Conservation (phyloP, 768 basidiomycete species). For the Lactarius quietus region DNA sequence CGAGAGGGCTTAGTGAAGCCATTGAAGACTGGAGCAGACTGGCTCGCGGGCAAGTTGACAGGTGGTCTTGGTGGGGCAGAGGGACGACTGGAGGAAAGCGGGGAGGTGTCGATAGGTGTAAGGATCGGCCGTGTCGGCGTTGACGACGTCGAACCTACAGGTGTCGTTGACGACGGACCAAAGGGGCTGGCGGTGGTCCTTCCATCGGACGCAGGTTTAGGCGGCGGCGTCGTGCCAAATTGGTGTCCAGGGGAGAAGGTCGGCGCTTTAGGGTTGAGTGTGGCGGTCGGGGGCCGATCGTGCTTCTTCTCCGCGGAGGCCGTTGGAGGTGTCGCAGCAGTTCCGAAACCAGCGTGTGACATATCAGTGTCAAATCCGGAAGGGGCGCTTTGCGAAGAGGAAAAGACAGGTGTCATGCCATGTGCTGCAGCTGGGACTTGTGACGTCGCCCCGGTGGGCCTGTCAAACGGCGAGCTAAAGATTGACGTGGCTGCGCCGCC, state of each 20-base stretch:
- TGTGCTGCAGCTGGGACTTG: background rate
- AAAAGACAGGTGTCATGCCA: background rate
- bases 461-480: conserved; percentile 12
- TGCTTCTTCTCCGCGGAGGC: conserved; percentile 9
- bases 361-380: background rate
- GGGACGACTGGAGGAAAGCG: conserved; percentile 1
- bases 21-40: conserved; percentile 15
- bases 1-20: conserved; percentile 2
- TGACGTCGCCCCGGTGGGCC: background rate
- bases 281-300: background rate
- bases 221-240: conserved; percentile 22
- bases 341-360: background rate
- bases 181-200: background rate
- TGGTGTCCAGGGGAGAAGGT: conserved; percentile 24
- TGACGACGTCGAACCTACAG: conserved; percentile 8
- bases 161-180: background rate
- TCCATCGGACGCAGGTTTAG: conserved; percentile 19
- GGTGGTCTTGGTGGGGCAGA: conserved; percentile 1
- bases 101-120: conserved; percentile 20
- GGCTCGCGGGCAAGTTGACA: conserved; percentile 9
- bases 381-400: conserved; percentile 10
- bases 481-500: background rate
- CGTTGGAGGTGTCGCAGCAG: conserved; percentile 10
- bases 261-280: conserved; percentile 24
- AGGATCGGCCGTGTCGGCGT: conserved; percentile 18